Conservation (phyloP, 1,284 basidiomycete genomes). For the Ceratobasidium sp. region DNA sequence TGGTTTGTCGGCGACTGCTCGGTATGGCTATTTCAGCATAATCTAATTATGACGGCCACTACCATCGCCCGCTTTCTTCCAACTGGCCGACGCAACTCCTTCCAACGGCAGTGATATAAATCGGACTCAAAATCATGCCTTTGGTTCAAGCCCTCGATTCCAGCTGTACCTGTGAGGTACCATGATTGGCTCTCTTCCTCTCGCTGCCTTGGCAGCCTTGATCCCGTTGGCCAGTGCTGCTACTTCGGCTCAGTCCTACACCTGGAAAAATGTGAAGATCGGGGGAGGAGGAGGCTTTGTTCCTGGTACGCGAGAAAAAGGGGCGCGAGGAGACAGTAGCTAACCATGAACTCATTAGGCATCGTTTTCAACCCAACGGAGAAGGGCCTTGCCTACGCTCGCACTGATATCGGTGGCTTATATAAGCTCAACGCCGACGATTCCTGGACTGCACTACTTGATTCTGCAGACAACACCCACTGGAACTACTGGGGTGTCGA, state of each 20-base stretch:
- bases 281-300: constrained; percentile 63
- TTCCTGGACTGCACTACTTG: constrained; percentile 55
- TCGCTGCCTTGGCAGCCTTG: constrained; percentile 18
- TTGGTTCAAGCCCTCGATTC: constrained; percentile 1
- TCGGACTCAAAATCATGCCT: not conserved
- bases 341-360: constrained; percentile 49
- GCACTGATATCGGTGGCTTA: constrained; percentile 56
- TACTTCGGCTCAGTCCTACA: constrained; percentile 27
- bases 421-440: constrained; percentile 71
- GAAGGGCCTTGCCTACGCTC: constrained; percentile 62
- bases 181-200: constrained; percentile 19
- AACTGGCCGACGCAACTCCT: not conserved
- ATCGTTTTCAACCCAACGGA: constrained; percentile 69
- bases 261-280: constrained; percentile 71
- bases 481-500: constrained; percentile 72
- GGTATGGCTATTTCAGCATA: not conserved
- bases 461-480: constrained; percentile 64
- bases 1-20: constrained; percentile 38
- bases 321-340: not conserved
- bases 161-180: not conserved
- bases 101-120: constrained; percentile 2
- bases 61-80: not conserved
- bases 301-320: constrained; percentile 49
- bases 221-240: constrained; percentile 26
- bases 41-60: not conserved